Evolutionary conservation across 768 basidiomycete species (phyloP).

Genomic region (Macrolepiota dolichaula): DNA sequence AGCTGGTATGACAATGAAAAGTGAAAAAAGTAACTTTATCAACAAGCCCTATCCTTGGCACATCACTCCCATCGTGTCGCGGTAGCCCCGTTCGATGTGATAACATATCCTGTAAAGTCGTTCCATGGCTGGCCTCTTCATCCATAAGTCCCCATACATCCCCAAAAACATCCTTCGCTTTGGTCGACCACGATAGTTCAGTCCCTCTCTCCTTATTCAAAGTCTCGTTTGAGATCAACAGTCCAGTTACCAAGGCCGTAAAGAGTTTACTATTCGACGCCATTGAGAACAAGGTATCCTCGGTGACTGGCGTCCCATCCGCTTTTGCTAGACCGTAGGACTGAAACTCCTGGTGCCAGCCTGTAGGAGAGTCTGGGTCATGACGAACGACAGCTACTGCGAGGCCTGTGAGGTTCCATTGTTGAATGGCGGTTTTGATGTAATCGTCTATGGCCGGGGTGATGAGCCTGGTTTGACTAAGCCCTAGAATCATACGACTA

Average conservation of each 20-base stretch:
- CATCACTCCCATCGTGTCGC: slow-evolving; percentile 34
- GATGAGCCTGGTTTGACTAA: slow-evolving; percentile 10
- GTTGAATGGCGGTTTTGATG: slow-evolving; percentile 22
- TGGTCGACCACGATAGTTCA: slow-evolving; percentile 34
- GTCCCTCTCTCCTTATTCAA: slow-evolving; percentile 22
- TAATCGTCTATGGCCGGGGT: slow-evolving; percentile 21
- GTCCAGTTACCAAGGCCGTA: slow-evolving; percentile 31
- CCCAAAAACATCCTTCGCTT: slow-evolving; percentile 28
- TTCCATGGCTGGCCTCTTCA: slow-evolving; percentile 26
- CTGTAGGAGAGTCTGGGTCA: slow-evolving; percentile 23
- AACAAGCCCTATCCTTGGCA: slow-evolving; percentile 23
- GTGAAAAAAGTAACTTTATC: slow-evolving; percentile 28
- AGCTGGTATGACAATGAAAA: background rate
- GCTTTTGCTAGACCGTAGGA: slow-evolving; percentile 32
- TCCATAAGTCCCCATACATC: slow-evolving; percentile 36
- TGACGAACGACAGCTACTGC: slow-evolving; percentile 34
- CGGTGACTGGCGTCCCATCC: slow-evolving; percentile 31
- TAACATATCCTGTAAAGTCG: slow-evolving; percentile 37
- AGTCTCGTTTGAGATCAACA: slow-evolving; percentile 33
- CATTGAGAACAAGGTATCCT: slow-evolving; percentile 38
- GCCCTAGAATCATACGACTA: no score
- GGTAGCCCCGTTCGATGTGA: slow-evolving; percentile 42
- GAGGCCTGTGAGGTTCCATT: slow-evolving; percentile 33
- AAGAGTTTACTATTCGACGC: slow-evolving; percentile 42
- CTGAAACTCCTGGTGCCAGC: slow-evolving; percentile 34